Evolutionary conservation across 129 eudicot species (phyloP), one percentile per base, ranked within the genome.

Genomic region (Glebionis coronaria): DNA sequence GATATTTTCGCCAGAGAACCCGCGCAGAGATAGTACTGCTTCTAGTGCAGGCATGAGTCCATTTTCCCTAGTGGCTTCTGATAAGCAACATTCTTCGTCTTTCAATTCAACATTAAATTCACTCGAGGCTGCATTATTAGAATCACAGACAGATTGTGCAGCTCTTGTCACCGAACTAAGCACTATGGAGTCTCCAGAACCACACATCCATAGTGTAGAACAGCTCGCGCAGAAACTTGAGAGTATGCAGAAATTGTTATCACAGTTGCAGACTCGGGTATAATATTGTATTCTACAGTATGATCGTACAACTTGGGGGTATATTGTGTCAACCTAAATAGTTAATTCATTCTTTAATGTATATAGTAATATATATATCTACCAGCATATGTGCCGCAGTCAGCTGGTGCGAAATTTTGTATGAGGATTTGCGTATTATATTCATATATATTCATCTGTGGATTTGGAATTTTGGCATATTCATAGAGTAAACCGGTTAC

Each of bases 151-250:
- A 28, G 72, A 73, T 11, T 92, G 96, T 73, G 81, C 83, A 60
- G 81, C 87, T 72, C 92, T 92, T 50, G 71, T 74, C 15, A 46
- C 82, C 13, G 70, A 58, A 56, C 46, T 81, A 25, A 67, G 70
- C 61, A 25, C 27, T 28, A 73, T 82, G 5, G 83, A 71, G 70
- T 74, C 88, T 55, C 75, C 90, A 15, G 31, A 62, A 7, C 78
- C 73, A 53, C 87, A 82, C 63, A 73, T 83, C 69, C 79, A 61
- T 69, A 68, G 70, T 18, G 84, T 86, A 42, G 76, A 78, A 74
- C 78, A 85, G 61, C 87, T 92, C 54, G 63, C 67, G 55, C 82
- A 68, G 76, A 82, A 86, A 76, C 90, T 92, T 31, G 91, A 80
- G 62, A 76, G 77, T 63, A 82, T 92, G 83, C 91, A 84, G 80